Evolutionary conservation across 768 basidiomycete genomes (phyloP).

Genomic region (Pilatotrama ljubarskyi): DNA sequence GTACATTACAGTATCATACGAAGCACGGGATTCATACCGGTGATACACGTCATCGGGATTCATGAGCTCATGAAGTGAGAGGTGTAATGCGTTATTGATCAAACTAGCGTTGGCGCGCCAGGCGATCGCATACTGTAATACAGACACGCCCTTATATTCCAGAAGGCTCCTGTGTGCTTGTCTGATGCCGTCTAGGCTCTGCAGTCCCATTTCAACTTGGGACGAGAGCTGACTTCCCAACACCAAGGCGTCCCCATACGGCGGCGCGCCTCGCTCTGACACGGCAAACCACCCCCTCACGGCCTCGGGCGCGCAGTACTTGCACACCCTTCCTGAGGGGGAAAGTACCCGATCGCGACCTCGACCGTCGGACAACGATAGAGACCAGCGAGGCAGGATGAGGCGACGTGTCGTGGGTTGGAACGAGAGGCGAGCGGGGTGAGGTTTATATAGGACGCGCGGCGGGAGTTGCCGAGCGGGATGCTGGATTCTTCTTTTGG

Average conservation of each 20-base stretch:
- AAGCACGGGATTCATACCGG: no score
- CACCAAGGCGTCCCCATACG: conserved; percentile 20
- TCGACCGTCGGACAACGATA: conserved; percentile 25
- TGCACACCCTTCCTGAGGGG: conserved; percentile 27
- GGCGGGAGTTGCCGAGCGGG: conserved; percentile 6
- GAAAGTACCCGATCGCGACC: conserved; percentile 31
- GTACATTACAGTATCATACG: no score
- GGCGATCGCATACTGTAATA: no score
- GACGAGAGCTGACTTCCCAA: conserved; percentile 30
- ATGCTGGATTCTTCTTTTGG: neutral
- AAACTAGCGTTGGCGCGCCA: neutral
- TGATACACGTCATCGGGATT: no score
- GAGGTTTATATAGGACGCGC: neutral
- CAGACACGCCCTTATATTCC: no score
- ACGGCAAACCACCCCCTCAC: conserved; percentile 36
- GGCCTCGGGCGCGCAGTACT: conserved; percentile 25
- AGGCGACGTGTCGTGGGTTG: conserved; percentile 22
- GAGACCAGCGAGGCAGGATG: conserved; percentile 31
- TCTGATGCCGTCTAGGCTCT: conserved; percentile 34
- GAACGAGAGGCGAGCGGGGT: neutral
- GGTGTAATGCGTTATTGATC: no score
- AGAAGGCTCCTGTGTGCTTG: no score
- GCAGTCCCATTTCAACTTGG: conserved; percentile 17
- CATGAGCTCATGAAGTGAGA: no score
- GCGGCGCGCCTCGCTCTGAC: conserved; percentile 26